Percentiles rank a stretch among this genome's conserved stretches.
Conservation (phyloP, 768 basidiomycete genomes). For the Suillus spraguei region DNA sequence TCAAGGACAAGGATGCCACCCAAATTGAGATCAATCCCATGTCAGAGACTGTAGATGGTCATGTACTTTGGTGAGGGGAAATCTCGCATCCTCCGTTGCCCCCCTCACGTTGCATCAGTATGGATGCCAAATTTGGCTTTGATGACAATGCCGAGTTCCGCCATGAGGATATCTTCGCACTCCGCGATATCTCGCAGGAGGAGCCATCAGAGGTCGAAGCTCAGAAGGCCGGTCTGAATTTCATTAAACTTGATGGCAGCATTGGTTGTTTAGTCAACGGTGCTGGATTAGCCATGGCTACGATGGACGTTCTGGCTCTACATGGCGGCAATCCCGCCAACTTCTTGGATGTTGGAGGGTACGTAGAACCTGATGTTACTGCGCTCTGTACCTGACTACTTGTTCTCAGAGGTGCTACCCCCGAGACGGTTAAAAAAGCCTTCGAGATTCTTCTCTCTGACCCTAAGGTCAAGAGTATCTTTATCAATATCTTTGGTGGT, state of each 20-base stretch:
- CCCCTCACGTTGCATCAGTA: constrained; percentile 50
- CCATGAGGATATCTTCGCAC: constrained; percentile 83
- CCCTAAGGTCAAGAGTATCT: constrained; percentile 95
- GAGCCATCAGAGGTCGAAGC: constrained; percentile 98
- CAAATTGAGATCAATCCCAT: constrained; percentile 99
- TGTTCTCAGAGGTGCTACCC: constrained; percentile 83
- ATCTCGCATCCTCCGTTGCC: constrained; percentile 1
- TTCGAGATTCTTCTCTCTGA: constrained; percentile 94
- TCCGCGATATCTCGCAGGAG: constrained; percentile 94
- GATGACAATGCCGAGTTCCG: constrained; percentile 99
- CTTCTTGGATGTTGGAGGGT: constrained; percentile 99
- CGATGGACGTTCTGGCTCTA: constrained; percentile 98
- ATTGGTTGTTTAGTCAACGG: constrained; percentile 98
- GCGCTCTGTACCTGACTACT: constrained; percentile 8
- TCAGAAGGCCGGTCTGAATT: constrained; percentile 94
- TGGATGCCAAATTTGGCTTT: constrained; percentile 99
- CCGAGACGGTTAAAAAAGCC: constrained; percentile 99
- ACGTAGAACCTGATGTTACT: constrained; percentile 20
- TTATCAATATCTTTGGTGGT: constrained; percentile 97
- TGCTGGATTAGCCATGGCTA: constrained; percentile 98
- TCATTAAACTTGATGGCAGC: constrained; percentile 98
- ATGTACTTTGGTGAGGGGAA: constrained; percentile 84
- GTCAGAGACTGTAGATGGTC: constrained; percentile 88
- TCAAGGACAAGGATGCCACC: constrained; percentile 98
- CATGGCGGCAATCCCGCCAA: constrained; percentile 98